A percentile compares a stretch with the other conserved stretches of the same genome.
phyloP scores from a whole-genome alignment of 2,329 filamentous ascomycete species.

The Raffaelea albimanens region DNA sequence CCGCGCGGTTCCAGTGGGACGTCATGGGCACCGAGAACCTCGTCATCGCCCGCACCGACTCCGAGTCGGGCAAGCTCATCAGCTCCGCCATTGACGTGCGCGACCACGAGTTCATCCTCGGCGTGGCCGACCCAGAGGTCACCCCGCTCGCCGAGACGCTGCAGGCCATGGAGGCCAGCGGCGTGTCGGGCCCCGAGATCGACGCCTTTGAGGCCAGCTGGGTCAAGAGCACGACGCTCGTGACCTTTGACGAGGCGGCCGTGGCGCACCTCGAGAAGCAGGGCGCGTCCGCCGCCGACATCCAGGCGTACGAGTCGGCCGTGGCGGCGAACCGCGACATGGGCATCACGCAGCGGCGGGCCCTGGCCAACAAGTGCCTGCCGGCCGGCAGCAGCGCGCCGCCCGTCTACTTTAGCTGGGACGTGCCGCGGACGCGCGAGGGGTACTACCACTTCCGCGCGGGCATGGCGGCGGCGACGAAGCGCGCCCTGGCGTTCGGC shows the following conservation, averaged over 20 bases:
- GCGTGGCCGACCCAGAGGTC: slow-evolving; percentile 29
- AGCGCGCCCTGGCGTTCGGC: slow-evolving; percentile 83
- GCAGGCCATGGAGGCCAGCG: slow-evolving; percentile 77
- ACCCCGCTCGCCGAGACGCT: slow-evolving; percentile 58
- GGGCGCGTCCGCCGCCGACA: slow-evolving; percentile 52
- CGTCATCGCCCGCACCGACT: slow-evolving; percentile 90
- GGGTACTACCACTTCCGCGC: slow-evolving; percentile 87
- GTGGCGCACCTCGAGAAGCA: slow-evolving; percentile 61
- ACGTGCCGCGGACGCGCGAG: slow-evolving; percentile 85
- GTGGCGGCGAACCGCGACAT: slow-evolving; percentile 59
- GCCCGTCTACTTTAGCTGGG: slow-evolving; percentile 72
- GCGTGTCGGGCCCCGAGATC: slow-evolving; percentile 70
- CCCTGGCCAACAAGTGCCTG: slow-evolving; percentile 58
- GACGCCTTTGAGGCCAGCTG: slow-evolving; percentile 78
- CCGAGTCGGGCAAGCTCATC: slow-evolving; percentile 83
- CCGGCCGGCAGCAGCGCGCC: slow-evolving; percentile 36
- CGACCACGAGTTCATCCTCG: slow-evolving; percentile 88
- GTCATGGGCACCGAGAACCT: slow-evolving; percentile 95
- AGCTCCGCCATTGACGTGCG: slow-evolving; percentile 87
- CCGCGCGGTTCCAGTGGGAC: slow-evolving; percentile 95
- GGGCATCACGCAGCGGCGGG: slow-evolving; percentile 68
- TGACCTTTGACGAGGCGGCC: slow-evolving; percentile 89
- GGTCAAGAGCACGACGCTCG: slow-evolving; percentile 76
- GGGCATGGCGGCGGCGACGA: slow-evolving; percentile 78
- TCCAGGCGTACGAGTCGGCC: slow-evolving; percentile 57